Conservation (phyloP, 805 yeast species). For the Torulaspora gathmanii region DNA sequence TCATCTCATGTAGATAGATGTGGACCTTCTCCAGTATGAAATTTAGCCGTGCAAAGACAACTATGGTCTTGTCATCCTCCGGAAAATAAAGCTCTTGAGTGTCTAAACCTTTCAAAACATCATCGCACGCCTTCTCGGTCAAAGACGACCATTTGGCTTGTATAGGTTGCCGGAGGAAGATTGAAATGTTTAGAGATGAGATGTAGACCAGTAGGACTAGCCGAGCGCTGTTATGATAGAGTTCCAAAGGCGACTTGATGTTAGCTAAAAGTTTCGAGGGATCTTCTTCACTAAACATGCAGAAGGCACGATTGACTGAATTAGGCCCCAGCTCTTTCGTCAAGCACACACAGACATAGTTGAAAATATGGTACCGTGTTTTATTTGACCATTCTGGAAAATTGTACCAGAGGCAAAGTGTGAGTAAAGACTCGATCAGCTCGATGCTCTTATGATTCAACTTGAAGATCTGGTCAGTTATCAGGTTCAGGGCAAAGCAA, state of each 20-base stretch:
- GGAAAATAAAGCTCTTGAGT: constrained; percentile 7
- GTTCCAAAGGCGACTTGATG: constrained; percentile 24
- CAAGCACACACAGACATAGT: constrained; percentile 58
- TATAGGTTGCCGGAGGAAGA: constrained; percentile 60
- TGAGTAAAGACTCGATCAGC: constrained; percentile 54
- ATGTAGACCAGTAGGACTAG: constrained; percentile 50
- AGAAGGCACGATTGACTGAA: constrained; percentile 44
- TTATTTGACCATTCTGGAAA: constrained; percentile 78
- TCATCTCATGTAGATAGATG: constrained; percentile 42
- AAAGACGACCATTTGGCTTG: constrained; percentile 54
- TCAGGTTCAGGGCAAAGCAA: constrained; percentile 46
- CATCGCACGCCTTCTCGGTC: constrained; percentile 21
- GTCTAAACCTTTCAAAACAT: constrained; percentile 2
- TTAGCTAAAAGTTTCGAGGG: constrained; percentile 13
- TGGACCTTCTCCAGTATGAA: constrained; percentile 59
- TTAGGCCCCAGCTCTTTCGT: constrained; percentile 71
- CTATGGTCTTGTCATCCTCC: constrained; percentile 45
- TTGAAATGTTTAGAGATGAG: constrained; percentile 56
- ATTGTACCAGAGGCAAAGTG: constrained; percentile 74
- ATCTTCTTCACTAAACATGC: constrained; percentile 24
- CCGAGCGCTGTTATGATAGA: constrained; percentile 22
- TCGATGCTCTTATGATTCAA: constrained; percentile 69
- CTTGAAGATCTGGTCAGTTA: constrained; percentile 57
- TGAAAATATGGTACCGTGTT: constrained; percentile 68
- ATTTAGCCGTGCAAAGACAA: constrained; percentile 55